These are phyloP conservation scores for Beauveria australis DNA, from an alignment of 2,329 filamentous ascomycete genomes.

Conservation along the genomic window DNA sequence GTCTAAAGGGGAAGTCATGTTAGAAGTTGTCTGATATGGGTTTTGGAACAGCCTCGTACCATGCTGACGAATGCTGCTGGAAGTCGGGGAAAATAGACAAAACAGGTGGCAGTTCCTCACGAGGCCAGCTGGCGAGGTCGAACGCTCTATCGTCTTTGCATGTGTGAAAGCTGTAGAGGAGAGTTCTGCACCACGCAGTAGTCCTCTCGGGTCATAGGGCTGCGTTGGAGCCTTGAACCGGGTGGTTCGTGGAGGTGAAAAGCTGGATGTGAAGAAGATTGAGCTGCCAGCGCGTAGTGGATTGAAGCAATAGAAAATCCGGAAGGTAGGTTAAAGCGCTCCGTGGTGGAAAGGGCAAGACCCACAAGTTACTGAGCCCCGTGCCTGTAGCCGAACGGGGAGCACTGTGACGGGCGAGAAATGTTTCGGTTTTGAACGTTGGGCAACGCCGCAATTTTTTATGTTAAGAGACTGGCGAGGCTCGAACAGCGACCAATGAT, in stretches of 20 bases:
- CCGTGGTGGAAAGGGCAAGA: slow-evolving; percentile 1
- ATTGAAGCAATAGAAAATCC: slow-evolving; percentile 9
- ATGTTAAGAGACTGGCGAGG: too few relatives aligned
- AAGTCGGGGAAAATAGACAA: background rate
- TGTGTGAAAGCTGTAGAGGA: slow-evolving; percentile 3
- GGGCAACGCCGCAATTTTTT: too few relatives aligned
- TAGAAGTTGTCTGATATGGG: background rate
- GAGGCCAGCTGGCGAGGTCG: slow-evolving; percentile 10
- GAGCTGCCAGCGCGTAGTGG: background rate
- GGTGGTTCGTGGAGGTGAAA: slow-evolving; percentile 2
- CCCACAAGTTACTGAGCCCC: slow-evolving; percentile 1
- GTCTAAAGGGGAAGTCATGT: slow-evolving; percentile 35
- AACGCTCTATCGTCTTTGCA: background rate
- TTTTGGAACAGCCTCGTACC: background rate
- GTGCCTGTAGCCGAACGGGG: background rate
- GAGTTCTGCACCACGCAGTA: background rate
- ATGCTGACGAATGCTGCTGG: background rate
- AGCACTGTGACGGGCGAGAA: too few relatives aligned
- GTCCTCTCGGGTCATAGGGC: slow-evolving; percentile 3
- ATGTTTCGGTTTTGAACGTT: too few relatives aligned
- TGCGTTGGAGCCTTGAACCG: background rate
- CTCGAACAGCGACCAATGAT: too few relatives aligned
- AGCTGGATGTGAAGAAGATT: background rate
- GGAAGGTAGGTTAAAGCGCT: slow-evolving; percentile 11
- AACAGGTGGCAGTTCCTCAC: slow-evolving; percentile 1